Base-by-base conservation (phyloP, 1,284 basidiomycete genomes). In the Cryptococcus wingfieldii region DNA sequence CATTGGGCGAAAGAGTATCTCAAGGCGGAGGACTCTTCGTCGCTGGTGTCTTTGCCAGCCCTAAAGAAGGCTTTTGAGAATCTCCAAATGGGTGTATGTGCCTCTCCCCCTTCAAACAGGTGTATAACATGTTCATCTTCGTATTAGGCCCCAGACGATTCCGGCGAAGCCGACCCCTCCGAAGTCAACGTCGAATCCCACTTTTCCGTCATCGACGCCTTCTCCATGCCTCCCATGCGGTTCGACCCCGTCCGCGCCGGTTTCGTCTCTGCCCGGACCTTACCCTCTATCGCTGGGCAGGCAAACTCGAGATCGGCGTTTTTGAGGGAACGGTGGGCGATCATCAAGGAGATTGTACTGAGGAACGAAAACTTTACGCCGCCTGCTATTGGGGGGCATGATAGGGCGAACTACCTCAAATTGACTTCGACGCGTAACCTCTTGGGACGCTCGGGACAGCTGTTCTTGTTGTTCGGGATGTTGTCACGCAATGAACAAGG, bases 301-400 rank as follows among this genome's bases (percentile, higher is more conserved):
- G 84, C 92, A 16, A 84, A 89, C 31, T 89, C 88, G 5, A 83
- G 90, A 58, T 83, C 90, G 28, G 77, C 80, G 31, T 87, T 89
- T 38, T 80, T 89, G 34, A 82, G 92, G 23, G 89, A 96, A 70
- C 80, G 92, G 52, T 82, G 93, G 66, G 85, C 89, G 65, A 84
- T 95, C 51, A 90, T 95, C 64, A 87, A 86, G 66, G 92, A 95
- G 77, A 71, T 89, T 63, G 84, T 97, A 25, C 78, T 95, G 38
- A 82, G 93, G 19, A 96, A 96, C 68, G 94, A 98, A 71, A 92
- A 96, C 74, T 98, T 98, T 75, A 91, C 90, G 2, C 93, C 93
- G 6, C 94, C 93, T 4, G 91, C 90, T 0, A 76, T 96, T 23
- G 90, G 89, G 38, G 92, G 90, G 25, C 83, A 86, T 56, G 89